phyloP scores from a whole-genome alignment of 208 protist species.

The Strigomonas oncopelti region DNA sequence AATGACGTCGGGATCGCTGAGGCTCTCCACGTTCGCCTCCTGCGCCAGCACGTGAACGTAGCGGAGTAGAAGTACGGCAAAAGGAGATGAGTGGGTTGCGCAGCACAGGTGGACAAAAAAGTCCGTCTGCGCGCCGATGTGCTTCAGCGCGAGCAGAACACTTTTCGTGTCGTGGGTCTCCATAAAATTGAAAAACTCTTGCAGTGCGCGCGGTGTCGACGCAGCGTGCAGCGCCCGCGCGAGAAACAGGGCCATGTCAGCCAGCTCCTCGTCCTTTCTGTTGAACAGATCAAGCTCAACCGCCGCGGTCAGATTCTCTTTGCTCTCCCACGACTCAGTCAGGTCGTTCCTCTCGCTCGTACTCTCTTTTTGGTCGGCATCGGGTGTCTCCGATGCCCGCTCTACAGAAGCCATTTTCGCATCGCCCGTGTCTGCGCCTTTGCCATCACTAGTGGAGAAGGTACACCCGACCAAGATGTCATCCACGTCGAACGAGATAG shows the following conservation, averaged over 20 bases:
- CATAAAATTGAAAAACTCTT: constrained; percentile 40
- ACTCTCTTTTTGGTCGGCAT: too few species aligned
- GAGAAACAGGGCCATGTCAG: constrained; percentile 76
- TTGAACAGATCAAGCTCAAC: constrained; percentile 58
- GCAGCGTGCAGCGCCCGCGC: constrained; percentile 26
- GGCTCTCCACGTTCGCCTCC: not conserved
- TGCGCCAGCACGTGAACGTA: constrained; percentile 3
- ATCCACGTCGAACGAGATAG: not conserved
- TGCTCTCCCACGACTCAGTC: constrained; percentile 11
- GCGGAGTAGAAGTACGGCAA: not conserved
- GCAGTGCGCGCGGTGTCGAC: constrained; percentile 25
- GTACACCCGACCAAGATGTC: not conserved
- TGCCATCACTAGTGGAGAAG: too few species aligned
- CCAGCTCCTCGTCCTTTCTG: constrained; percentile 64
- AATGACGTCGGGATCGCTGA: constrained; percentile 9
- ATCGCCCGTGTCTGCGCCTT: too few species aligned
- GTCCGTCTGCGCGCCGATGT: constrained; percentile 27
- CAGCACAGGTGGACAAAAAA: constrained; percentile 37
- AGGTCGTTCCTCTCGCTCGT: not conserved
- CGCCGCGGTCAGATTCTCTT: constrained; percentile 29
- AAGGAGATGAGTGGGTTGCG: not conserved
- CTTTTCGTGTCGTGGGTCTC: constrained; percentile 14
- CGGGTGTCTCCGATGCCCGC: too few species aligned
- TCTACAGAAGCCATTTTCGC: too few species aligned
- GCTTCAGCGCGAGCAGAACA: constrained; percentile 51